Evolutionary conservation across 2,329 filamentous ascomycete species (phyloP), one percentile per base, ranked within the genome.

Genomic region (Metarhizium guizhouense): DNA sequence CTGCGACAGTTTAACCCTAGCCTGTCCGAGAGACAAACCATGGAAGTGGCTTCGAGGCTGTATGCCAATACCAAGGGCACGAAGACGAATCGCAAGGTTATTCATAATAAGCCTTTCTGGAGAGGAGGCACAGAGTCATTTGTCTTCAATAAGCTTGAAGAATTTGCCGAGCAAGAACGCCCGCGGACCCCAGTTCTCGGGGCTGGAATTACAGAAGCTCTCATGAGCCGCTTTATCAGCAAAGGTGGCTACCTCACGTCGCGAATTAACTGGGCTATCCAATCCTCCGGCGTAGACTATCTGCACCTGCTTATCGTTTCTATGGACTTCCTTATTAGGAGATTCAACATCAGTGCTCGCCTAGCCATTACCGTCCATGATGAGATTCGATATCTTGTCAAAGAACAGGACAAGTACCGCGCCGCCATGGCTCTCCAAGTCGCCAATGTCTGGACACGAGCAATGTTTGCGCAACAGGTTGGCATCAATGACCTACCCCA

Each of bases 181-280:
- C 93, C 94, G 10, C 83, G 90, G 4, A 99, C 94, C 0, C 94
- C 94, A 0, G 92, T 96, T 0, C 80, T 99, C 4, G 94, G 90
- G 3, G 94, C 94, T 10, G 93, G 92, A 16, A 99, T 99, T 62
- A 99, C 94, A 0, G 91, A 99, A 73, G 94, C 95, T 0, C 76
- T 99, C 20, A 95, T 95, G 86, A 80, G 86, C 54, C 85, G 89
- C 16, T 95, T 87, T 66, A 85, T 99, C 64, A 89, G 82, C 70
- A 94, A 90, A 66, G 91, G 92, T 40, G 90, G 87, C 25, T 99
- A 96, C 73, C 86, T 99, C 74, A 96, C 94, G 1, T 95, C 88
- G 18, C 86, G 95, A 38, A 97, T 99, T 73, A 99, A 99, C 68
- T 99, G 94, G 94, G 94, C 94, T 3, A 97, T 99, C 63, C 94